A percentile compares a stretch with the other conserved stretches of the same genome.
These are phyloP conservation scores for Tausonia pullulans DNA, from an alignment of 1,284 basidiomycete genomes.

Conservation along the genomic window DNA sequence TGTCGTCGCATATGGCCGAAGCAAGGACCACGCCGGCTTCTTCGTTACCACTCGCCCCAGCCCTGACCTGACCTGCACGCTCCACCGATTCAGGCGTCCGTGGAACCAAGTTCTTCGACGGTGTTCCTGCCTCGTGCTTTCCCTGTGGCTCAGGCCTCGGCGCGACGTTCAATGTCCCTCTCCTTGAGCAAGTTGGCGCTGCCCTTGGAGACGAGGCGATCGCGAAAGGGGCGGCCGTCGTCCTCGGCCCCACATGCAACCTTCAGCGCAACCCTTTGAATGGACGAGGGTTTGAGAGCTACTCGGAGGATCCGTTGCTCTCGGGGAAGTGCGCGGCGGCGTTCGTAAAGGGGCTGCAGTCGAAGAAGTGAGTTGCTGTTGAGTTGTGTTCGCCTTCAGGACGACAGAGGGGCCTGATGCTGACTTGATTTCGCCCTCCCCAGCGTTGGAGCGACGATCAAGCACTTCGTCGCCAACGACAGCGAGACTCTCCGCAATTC, in stretches of 20 bases:
- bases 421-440: no score
- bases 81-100: neutral
- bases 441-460: neutral
- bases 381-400: no score
- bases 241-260: constrained; percentile 65
- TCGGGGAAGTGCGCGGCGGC: constrained; percentile 60
- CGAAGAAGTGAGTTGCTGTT: neutral
- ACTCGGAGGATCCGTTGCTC: constrained; percentile 57
- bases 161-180: constrained; percentile 57
- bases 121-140: constrained; percentile 22
- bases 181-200: constrained; percentile 51
- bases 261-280: constrained; percentile 64
- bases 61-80: no score
- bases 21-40: no score
- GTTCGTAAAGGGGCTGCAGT: constrained; percentile 46
- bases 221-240: constrained; percentile 42
- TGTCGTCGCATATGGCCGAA: no score
- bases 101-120: constrained; percentile 17
- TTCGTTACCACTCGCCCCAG: no score
- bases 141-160: constrained; percentile 54
- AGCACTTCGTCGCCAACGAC: constrained; percentile 37
- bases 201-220: constrained; percentile 57
- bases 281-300: constrained; percentile 55
- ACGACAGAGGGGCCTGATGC: no score
- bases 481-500: neutral